A percentile compares a stretch with the other conserved stretches of the same genome.
Conservation (phyloP, 2,329 filamentous ascomycete species). For the Xylaria sp. region DNA sequence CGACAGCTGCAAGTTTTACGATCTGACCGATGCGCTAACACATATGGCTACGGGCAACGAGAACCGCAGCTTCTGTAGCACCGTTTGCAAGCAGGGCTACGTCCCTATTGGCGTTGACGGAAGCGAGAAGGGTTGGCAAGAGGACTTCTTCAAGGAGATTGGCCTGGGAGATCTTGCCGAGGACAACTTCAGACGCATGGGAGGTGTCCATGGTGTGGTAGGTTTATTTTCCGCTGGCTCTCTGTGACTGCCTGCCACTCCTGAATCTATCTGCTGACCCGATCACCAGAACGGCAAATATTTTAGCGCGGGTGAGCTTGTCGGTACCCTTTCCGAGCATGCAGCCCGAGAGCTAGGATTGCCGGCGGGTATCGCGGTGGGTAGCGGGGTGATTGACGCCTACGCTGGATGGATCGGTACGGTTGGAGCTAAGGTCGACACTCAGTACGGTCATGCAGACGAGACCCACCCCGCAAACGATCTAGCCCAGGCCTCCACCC, state of each 20-base stretch:
- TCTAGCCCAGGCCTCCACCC: slow-evolving; percentile 88
- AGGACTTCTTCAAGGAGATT: slow-evolving; percentile 86
- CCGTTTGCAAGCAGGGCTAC: slow-evolving; percentile 96
- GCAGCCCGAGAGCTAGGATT: slow-evolving; percentile 84
- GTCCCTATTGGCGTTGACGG: slow-evolving; percentile 97
- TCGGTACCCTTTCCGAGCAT: slow-evolving; percentile 81
- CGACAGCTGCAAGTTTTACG: slow-evolving; percentile 94
- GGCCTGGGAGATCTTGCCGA: slow-evolving; percentile 83
- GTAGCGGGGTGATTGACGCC: slow-evolving; percentile 95
- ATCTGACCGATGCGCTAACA: slow-evolving; percentile 88
- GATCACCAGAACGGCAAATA: slow-evolving; percentile 80
- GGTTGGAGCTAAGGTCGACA: slow-evolving; percentile 91
- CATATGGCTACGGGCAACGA: slow-evolving; percentile 93
- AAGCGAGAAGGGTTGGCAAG: slow-evolving; percentile 97
- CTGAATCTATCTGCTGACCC: slow-evolving; percentile 27
- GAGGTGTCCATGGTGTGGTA: slow-evolving; percentile 93
- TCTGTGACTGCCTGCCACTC: neutral
- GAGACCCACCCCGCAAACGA: slow-evolving; percentile 75
- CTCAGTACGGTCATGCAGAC: slow-evolving; percentile 69
- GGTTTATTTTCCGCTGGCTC: slow-evolving; percentile 50
- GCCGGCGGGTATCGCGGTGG: slow-evolving; percentile 84
- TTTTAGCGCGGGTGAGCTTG: slow-evolving; percentile 87
- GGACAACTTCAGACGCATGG: slow-evolving; percentile 90
- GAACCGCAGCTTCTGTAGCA: slow-evolving; percentile 90
- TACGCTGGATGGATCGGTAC: slow-evolving; percentile 99